Percentiles rank a stretch among this genome's conserved stretches.
Conservation (phyloP, 1,284 basidiomycete species). For the Ceratobasidium sp. region DNA sequence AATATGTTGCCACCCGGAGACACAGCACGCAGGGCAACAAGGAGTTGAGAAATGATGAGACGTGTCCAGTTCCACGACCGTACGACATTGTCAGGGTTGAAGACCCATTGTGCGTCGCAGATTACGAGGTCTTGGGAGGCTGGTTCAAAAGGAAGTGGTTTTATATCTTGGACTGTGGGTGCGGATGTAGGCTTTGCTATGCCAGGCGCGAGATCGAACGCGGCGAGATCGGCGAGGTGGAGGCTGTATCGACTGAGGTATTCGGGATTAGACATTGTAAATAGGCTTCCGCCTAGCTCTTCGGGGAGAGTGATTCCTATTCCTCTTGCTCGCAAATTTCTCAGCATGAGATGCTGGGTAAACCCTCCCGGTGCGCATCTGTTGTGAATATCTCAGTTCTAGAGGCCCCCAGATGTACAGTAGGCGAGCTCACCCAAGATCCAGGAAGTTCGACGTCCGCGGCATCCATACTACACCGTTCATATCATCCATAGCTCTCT, state of each 20-base stretch:
- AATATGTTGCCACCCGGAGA: conserved; percentile 47
- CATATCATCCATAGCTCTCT: conserved; percentile 9
- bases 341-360: conserved; percentile 4
- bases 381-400: no score
- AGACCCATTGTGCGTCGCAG: conserved; percentile 50
- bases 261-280: no score
- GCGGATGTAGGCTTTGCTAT: not conserved
- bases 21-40: conserved; percentile 47
- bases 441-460: conserved; percentile 11
- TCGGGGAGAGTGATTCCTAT: conserved; percentile 70
- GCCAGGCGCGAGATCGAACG: not conserved
- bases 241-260: no score
- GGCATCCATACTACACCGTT: not conserved
- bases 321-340: conserved; percentile 83
- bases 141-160: conserved; percentile 16
- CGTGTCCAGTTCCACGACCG: conserved; percentile 41
- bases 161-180: not conserved
- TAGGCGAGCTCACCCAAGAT: conserved; percentile 22
- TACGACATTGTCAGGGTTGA: conserved; percentile 37
- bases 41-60: conserved; percentile 48
- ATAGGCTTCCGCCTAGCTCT: conserved; percentile 82
- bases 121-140: conserved; percentile 47
- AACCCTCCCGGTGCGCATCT: no score
- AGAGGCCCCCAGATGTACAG: not conserved
- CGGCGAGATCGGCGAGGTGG: not conserved